Evolutionary conservation across 441 rosid genomes (phyloP).

Genomic region (Mallotus japonicus): DNA sequence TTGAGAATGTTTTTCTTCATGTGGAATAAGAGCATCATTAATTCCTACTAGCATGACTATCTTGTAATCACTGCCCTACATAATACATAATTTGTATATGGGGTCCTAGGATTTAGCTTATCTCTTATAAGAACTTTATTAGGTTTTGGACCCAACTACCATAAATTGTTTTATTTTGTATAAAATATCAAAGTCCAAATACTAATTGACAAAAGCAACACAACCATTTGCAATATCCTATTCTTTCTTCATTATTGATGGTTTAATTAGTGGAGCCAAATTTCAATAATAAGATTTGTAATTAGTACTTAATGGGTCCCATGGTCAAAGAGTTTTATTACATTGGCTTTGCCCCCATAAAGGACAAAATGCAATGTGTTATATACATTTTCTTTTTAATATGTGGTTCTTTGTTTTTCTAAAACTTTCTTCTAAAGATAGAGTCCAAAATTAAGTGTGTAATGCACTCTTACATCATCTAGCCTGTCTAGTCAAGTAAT

Average conservation of each 20-base stretch:
- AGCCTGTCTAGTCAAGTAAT: neutral
- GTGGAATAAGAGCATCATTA: constrained; percentile 15
- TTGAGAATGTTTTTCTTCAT: constrained; percentile 7
- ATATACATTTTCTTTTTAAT: too few species aligned
- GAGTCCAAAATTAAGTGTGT: too few species aligned
- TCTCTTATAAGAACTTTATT: constrained; percentile 1
- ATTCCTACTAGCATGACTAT: constrained; percentile 18
- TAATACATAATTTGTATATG: constrained; percentile 21
- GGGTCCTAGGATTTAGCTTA: constrained; percentile 12
- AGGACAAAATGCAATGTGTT: neutral
- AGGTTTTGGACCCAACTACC: constrained; percentile 10
- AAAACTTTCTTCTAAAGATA: too few species aligned
- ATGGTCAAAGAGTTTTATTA: neutral
- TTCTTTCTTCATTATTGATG: constrained; percentile 10
- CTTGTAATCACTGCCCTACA: constrained; percentile 23
- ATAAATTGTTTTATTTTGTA: neutral
- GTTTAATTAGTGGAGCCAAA: constrained; percentile 15
- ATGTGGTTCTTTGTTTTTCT: too few species aligned
- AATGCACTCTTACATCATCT: too few species aligned
- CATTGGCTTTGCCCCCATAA: neutral
- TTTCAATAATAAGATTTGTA: neutral
- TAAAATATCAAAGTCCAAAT: constrained; percentile 1
- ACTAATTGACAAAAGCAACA: neutral
- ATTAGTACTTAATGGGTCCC: constrained; percentile 11
- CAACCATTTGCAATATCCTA: neutral